Conservation (phyloP, 2,329 filamentous ascomycete genomes). For the Ceratocystis huliohia region DNA sequence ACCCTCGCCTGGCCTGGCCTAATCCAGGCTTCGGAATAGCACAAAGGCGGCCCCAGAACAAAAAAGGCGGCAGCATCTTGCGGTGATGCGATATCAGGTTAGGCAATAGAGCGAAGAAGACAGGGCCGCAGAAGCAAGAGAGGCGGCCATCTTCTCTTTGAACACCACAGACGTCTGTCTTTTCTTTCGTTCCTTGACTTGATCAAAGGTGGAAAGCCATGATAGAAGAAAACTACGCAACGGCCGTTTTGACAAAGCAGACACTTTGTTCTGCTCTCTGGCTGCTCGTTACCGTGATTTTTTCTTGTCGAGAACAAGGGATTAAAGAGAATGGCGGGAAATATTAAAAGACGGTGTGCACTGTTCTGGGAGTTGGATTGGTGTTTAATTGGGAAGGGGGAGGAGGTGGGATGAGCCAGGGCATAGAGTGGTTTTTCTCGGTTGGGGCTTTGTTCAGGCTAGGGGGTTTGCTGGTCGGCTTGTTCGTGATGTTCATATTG, state of each 20-base stretch:
- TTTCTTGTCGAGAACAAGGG: constrained; percentile 7
- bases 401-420: constrained; percentile 10
- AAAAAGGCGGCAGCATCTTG: background rate
- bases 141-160: too few species aligned
- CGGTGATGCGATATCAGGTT: background rate
- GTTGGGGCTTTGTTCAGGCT: background rate
- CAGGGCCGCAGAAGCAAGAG: too few species aligned
- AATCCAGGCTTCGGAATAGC: too few species aligned
- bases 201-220: background rate
- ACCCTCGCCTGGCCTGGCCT: background rate
- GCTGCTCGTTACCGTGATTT: background rate
- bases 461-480: background rate
- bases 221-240: background rate
- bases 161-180: too few species aligned
- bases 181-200: too few species aligned
- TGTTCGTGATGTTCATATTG: too few species aligned
- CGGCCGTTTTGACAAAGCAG: background rate
- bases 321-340: constrained; percentile 22
- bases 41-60: too few species aligned
- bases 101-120: background rate
- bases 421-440: constrained; percentile 19
- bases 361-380: background rate
- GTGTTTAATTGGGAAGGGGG: constrained; percentile 15
- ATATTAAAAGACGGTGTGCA: constrained; percentile 18
- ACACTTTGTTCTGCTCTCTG: background rate